Conservation (phyloP, 192 early-diverging fungal genomes). For the Podila horticola region DNA sequence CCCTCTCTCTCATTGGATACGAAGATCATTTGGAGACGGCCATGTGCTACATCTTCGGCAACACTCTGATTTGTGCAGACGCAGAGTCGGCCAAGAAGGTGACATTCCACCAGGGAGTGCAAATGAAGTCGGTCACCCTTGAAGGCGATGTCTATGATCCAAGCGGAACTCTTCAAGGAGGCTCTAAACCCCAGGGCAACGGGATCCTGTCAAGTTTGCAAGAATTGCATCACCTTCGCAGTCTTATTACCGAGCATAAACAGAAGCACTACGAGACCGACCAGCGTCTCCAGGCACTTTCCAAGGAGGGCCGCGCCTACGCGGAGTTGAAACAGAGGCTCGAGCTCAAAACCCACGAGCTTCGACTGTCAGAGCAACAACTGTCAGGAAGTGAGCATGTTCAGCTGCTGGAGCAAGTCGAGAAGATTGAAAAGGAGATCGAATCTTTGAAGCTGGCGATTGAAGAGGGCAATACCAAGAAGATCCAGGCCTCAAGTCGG, state of each 20-base stretch:
- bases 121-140: conserved; percentile 90
- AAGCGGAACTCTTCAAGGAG: conserved; percentile 92
- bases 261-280: conserved; percentile 62
- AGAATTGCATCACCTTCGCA: conserved; percentile 70
- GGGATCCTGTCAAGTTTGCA: conserved; percentile 84
- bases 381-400: conserved; percentile 73
- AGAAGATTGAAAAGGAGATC: conserved; percentile 65
- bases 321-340: conserved; percentile 68
- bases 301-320: conserved; percentile 66
- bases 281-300: conserved; percentile 62
- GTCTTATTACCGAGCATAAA: conserved; percentile 60
- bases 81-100: conserved; percentile 84
- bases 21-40: conserved; percentile 82
- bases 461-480: conserved; percentile 54
- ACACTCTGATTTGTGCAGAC: conserved; percentile 90
- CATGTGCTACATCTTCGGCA: conserved; percentile 96
- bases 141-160: conserved; percentile 99
- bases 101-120: conserved; percentile 88
- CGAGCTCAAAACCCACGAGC: conserved; percentile 84
- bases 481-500: conserved; percentile 60
- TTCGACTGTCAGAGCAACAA: conserved; percentile 77
- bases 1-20: conserved; percentile 84
- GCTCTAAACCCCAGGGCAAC: conserved; percentile 77
- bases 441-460: conserved; percentile 55
- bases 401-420: conserved; percentile 65